These are phyloP conservation scores for Noccaea bulbosa DNA, from an alignment of 345 rosid species.

Conservation along the genomic window DNA sequence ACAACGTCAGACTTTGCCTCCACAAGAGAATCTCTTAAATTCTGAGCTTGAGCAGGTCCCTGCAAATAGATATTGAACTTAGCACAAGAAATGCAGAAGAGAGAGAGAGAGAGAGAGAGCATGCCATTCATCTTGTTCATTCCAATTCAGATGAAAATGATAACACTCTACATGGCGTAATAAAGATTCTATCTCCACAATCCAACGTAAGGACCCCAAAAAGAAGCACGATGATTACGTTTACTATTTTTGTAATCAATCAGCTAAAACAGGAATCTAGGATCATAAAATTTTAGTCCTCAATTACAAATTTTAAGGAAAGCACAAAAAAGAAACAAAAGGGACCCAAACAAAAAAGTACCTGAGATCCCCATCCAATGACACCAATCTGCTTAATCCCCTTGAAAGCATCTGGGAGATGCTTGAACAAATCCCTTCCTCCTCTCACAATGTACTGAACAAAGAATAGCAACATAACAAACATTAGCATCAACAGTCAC, in stretches of 20 bases:
- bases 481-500: conserved; percentile 9
- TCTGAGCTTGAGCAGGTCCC: conserved; percentile 99
- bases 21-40: conserved; percentile 84
- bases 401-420: conserved; percentile 80
- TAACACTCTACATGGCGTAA: conserved; percentile 11
- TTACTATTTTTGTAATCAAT: too few relatives aligned
- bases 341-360: conserved; percentile 15
- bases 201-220: neutral
- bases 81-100: neutral
- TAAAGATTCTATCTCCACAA: conserved; percentile 7
- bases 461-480: neutral
- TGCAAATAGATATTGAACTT: conserved; percentile 6
- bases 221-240: too few relatives aligned
- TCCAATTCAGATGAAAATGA: neutral
- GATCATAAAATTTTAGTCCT: too few relatives aligned
- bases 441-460: conserved; percentile 93
- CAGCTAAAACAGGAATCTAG: too few relatives aligned
- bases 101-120: neutral
- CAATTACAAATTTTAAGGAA: neutral
- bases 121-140: neutral
- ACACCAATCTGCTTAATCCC: conserved; percentile 96
- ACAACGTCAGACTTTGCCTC: conserved; percentile 79
- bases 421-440: conserved; percentile 84
- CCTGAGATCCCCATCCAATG: conserved; percentile 98
- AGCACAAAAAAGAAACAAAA: neutral